These are phyloP conservation scores for Daldinia sp. DNA, from an alignment of 2,329 filamentous ascomycete species.

Conservation along the genomic window DNA sequence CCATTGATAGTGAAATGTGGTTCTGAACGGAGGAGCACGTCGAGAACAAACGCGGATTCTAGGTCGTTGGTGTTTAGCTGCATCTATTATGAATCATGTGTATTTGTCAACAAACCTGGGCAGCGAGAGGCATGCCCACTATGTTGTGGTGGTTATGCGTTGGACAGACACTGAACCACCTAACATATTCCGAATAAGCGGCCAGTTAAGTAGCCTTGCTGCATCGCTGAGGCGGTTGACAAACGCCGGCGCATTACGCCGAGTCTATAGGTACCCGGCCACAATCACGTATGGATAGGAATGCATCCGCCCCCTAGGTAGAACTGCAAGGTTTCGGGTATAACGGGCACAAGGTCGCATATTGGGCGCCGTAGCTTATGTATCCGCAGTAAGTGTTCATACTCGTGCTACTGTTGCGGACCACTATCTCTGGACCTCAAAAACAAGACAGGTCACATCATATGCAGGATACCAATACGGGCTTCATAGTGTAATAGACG, in stretches of 20 bases:
- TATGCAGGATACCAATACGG: constrained; percentile 12
- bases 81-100: neutral
- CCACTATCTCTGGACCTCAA: neutral
- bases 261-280: neutral
- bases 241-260: neutral
- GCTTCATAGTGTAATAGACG: neutral
- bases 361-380: constrained; percentile 10
- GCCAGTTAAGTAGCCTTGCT: constrained; percentile 20
- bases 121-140: neutral
- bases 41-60: neutral
- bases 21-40: neutral
- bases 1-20: neutral
- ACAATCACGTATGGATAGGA: neutral
- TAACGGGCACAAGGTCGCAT: neutral
- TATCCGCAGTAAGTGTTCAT: constrained; percentile 2
- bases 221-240: constrained; percentile 20
- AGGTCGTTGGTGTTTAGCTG: neutral
- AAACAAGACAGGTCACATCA: neutral
- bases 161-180: neutral
- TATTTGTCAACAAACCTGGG: neutral
- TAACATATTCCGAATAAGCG: constrained; percentile 17
- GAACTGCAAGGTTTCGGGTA: neutral
- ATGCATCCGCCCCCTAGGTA: neutral
- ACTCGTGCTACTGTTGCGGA: constrained; percentile 12
- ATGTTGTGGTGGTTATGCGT: neutral